A percentile compares a stretch with the other conserved stretches of the same genome.
Conservation (phyloP, 2,329 filamentous ascomycete species). For the Penicillium sp. region DNA sequence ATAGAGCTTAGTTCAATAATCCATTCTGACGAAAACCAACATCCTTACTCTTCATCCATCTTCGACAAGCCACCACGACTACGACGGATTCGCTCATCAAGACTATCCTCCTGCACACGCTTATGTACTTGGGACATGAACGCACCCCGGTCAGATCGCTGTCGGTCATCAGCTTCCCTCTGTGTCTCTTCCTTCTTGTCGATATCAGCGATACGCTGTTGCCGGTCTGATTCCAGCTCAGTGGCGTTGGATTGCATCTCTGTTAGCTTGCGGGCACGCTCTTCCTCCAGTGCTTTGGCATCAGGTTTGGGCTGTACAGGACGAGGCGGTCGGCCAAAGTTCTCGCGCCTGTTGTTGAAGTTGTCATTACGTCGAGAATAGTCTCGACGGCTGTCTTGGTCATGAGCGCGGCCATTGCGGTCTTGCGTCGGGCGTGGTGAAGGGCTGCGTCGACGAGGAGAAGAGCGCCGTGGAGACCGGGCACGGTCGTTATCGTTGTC, state of each 20-base stretch:
- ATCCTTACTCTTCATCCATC: constrained; percentile 28
- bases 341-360: constrained; percentile 13
- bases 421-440: constrained; percentile 20
- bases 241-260: constrained; percentile 72
- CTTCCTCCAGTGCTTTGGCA: constrained; percentile 30
- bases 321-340: constrained; percentile 14
- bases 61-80: constrained; percentile 34
- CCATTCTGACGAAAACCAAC: not conserved
- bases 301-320: constrained; percentile 18
- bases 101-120: constrained; percentile 35
- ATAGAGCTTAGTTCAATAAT: not conserved
- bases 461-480: constrained; percentile 22
- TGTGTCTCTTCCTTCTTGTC: constrained; percentile 64
- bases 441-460: constrained; percentile 21
- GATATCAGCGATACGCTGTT: constrained; percentile 65
- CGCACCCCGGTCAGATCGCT: constrained; percentile 35
- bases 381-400: constrained; percentile 18
- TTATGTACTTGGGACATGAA: constrained; percentile 37
- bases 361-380: constrained; percentile 23
- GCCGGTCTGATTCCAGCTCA: constrained; percentile 69
- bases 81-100: constrained; percentile 36
- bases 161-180: constrained; percentile 63
- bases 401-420: constrained; percentile 6
- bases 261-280: constrained; percentile 56
- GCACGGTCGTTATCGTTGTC: constrained; percentile 16